These are phyloP conservation scores for Neoascochyta sp. DNA, from an alignment of 2,329 filamentous ascomycete species.

Conservation along the genomic window DNA sequence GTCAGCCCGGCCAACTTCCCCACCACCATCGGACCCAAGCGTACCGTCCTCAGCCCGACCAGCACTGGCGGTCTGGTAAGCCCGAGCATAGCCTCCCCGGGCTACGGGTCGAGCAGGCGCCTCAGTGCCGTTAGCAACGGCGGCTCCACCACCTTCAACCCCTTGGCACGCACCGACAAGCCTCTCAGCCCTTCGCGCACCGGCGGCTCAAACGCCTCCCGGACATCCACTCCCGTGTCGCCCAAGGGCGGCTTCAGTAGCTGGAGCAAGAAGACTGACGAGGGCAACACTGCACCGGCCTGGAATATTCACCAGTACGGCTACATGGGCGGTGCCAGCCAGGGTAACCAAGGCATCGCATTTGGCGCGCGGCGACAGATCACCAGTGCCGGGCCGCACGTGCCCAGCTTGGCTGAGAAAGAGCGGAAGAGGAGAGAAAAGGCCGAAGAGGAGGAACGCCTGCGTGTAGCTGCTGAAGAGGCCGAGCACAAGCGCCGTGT, in stretches of 20 bases:
- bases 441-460: constrained; percentile 53
- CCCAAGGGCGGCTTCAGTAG: constrained; percentile 64
- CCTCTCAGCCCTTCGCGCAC: constrained; percentile 48
- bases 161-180: constrained; percentile 33
- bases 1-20: constrained; percentile 72
- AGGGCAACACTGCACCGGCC: constrained; percentile 76
- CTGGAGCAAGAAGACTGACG: constrained; percentile 85
- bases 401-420: constrained; percentile 81
- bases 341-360: constrained; percentile 88
- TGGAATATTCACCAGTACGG: constrained; percentile 98
- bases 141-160: constrained; percentile 47
- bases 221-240: constrained; percentile 46
- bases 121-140: constrained; percentile 44
- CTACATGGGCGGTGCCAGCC: constrained; percentile 95
- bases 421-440: constrained; percentile 63
- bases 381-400: constrained; percentile 72
- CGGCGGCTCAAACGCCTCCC: constrained; percentile 57
- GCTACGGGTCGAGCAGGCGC: constrained; percentile 35
- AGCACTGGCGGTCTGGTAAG: constrained; percentile 20
- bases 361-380: constrained; percentile 93
- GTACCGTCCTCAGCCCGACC: constrained; percentile 47
- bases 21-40: constrained; percentile 69
- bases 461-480: constrained; percentile 51
- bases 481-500: constrained; percentile 48
- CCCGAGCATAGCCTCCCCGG: constrained; percentile 25